Percentiles rank a stretch among this genome's conserved stretches.
phyloP scores from a whole-genome alignment of 495 filamentous ascomycete species.

The Penicillium parvum region DNA sequence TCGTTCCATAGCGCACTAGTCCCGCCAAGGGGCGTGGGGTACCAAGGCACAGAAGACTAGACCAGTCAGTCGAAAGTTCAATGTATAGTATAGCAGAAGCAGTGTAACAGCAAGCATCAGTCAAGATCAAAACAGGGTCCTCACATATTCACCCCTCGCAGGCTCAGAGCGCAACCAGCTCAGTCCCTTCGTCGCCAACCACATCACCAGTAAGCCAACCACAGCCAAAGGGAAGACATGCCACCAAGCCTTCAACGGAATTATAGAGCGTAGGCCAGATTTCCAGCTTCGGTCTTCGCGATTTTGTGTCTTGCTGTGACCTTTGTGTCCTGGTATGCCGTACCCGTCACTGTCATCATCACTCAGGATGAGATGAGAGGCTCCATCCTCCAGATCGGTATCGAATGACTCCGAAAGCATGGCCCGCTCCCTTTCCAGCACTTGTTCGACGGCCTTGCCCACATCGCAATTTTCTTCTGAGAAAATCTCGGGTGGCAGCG shows the following conservation, averaged over 20 bases:
- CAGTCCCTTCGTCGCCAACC: constrained; percentile 17
- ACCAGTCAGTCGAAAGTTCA: not conserved
- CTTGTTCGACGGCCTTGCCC: constrained; percentile 15
- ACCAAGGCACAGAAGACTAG: constrained; percentile 66
- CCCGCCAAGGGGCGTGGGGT: constrained; percentile 80
- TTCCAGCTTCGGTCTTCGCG: constrained; percentile 1
- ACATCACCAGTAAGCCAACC: constrained; percentile 16
- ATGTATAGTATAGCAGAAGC: not conserved
- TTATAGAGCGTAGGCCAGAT: constrained; percentile 3
- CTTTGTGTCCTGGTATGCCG: constrained; percentile 8
- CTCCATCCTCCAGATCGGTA: constrained; percentile 20
- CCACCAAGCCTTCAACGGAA: constrained; percentile 19
- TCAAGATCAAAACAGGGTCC: not conserved
- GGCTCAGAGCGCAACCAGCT: constrained; percentile 2
- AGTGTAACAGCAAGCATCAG: not conserved
- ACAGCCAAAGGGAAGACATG: constrained; percentile 10
- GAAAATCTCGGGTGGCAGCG: not conserved
- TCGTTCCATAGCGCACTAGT: constrained; percentile 66
- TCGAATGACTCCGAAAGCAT: constrained; percentile 17
- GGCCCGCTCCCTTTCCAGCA: constrained; percentile 12
- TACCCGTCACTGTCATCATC: constrained; percentile 23
- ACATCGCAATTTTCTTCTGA: constrained; percentile 14
- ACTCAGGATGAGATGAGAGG: constrained; percentile 11
- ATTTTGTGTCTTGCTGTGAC: not conserved
- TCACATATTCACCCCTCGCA: constrained; percentile 14